Evolutionary conservation across 768 basidiomycete genomes (phyloP), one percentile per base, ranked within the genome.

Genomic region (Amanita fuliginea): DNA sequence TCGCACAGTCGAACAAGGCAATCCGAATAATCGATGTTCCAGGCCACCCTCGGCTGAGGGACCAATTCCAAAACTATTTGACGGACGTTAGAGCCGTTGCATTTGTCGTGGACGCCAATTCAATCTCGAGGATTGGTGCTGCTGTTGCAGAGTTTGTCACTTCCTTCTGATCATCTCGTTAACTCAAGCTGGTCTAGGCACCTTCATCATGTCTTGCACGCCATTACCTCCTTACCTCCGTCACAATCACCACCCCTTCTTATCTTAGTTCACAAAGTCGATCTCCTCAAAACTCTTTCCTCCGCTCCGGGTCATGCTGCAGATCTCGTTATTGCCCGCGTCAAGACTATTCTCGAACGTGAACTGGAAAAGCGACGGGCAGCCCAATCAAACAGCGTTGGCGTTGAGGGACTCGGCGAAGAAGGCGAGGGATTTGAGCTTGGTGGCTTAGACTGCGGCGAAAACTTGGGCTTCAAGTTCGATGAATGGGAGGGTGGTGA

Each of bases 401-500:
- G 76, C 3, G 68, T 91, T 6, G 89, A 89, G 60, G 78, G 80
- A 33, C 64, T 91, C 2, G 88, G 86, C 2, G 81, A 70, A 8
- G 84, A 87, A 49, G 83, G 77, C 6, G 76, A 77, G 53, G 63
- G 68, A 28, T 67, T 76, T 3, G 84, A 86, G 45, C 65, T 85
- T 64, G 86, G 83, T 32, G 87, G 88, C 0, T 63, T 92, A 48
- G 86, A 90, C 43, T 86, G 83, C 58, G 72, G 65, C 47, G 76
- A 75, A 19, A 64, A 67, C 28, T 68, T 69, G 22, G 74, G 71
- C 11, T 92, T 92, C 70, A 80, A 70, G 55, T 91, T 91, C 57
- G 73, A 72, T 3, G 79, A 83, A 37, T 92, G 88, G 88, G 88
- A 90, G 56, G 89, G 86, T 2, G 88, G 89, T 6, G 81, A 87